Conservation (phyloP, 208 protist genomes). For the Crithidia expoeki region DNA sequence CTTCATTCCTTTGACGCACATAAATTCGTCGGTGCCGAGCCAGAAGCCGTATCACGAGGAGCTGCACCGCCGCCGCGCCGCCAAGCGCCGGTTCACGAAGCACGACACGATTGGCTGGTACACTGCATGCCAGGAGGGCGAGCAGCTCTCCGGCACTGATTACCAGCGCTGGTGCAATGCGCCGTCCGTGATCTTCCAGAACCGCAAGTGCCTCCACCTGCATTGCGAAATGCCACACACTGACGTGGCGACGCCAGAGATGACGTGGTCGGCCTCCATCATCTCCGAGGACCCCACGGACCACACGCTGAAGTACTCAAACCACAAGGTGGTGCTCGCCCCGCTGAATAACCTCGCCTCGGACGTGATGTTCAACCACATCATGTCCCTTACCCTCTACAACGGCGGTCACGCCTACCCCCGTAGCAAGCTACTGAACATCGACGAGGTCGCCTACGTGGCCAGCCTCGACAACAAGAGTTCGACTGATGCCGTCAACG, state of each 20-base stretch:
- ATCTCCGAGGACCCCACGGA: conserved; percentile 30
- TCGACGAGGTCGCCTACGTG: conserved; percentile 64
- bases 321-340: conserved; percentile 33
- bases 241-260: conserved; percentile 29
- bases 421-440: conserved; percentile 63
- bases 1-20: conserved; percentile 76
- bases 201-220: conserved; percentile 46
- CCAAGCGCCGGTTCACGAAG: conserved; percentile 59
- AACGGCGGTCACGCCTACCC: conserved; percentile 48
- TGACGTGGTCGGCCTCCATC: conserved; percentile 47
- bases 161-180: conserved; percentile 66
- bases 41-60: conserved; percentile 42
- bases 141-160: conserved; percentile 29
- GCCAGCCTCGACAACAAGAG: conserved; percentile 36
- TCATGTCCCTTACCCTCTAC: conserved; percentile 55
- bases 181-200: conserved; percentile 46
- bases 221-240: conserved; percentile 54
- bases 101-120: conserved; percentile 81
- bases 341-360: conserved; percentile 45
- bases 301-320: conserved; percentile 38
- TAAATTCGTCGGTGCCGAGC: conserved; percentile 26
- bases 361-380: conserved; percentile 72
- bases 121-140: conserved; percentile 43
- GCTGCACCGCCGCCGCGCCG: conserved; percentile 38
- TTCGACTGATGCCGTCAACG: conserved; percentile 35